Conservation (phyloP, 225 moss, liverwort and hornwort species). For the Lunularia cruciata region DNA sequence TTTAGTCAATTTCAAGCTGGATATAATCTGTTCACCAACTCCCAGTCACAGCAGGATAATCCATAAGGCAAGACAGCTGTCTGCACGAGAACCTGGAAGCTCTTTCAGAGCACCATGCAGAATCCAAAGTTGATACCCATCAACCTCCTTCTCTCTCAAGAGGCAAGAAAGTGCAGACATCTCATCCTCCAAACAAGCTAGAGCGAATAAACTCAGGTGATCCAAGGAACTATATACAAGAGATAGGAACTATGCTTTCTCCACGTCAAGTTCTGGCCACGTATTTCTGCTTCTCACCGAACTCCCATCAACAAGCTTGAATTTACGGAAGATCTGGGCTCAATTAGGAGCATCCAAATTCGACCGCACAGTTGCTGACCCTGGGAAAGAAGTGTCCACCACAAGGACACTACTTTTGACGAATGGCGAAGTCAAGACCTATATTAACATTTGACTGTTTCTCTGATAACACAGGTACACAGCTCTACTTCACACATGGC, state of each 20-base stretch:
- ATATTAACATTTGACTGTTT: neutral
- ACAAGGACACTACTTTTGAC: neutral
- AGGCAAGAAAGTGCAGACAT: neutral
- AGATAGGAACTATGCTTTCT: constrained; percentile 3
- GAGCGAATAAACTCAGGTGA: constrained; percentile 2
- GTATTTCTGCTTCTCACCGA: neutral
- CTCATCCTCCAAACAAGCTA: constrained; percentile 1
- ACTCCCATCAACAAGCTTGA: constrained; percentile 10
- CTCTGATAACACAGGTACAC: constrained; percentile 14
- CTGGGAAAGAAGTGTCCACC: constrained; percentile 11
- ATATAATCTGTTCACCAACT: constrained; percentile 7
- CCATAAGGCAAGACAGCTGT: neutral
- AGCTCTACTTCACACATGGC: neutral
- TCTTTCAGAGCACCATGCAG: constrained; percentile 8
- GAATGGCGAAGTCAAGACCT: neutral
- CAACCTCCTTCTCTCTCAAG: neutral
- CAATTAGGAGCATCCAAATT: neutral
- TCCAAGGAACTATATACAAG: constrained; percentile 15
- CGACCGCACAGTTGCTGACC: neutral
- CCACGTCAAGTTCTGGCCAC: constrained; percentile 9
- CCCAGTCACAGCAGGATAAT: neutral
- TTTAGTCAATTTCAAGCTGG: neutral
- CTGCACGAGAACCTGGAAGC: constrained; percentile 1
- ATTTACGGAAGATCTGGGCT: constrained; percentile 3
- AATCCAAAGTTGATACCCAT: constrained; percentile 1